Conservation (phyloP, 208 protist genomes). For the Leishmania tarentolae region DNA sequence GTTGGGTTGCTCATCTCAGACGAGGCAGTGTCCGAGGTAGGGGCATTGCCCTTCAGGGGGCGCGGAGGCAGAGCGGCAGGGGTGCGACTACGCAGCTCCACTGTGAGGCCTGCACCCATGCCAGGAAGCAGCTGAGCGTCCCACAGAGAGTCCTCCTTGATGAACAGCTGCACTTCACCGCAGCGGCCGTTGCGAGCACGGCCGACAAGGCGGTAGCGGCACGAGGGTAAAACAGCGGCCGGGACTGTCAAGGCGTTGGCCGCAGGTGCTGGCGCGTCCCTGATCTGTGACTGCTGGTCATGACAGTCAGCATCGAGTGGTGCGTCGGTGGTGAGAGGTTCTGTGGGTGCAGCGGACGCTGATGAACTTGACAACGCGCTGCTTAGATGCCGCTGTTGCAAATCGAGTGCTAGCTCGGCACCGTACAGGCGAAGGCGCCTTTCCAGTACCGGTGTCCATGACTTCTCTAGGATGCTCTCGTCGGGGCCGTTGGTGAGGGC, state of each 20-base stretch:
- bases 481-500: conserved; percentile 26
- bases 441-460: background rate
- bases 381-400: conserved; percentile 3
- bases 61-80: background rate
- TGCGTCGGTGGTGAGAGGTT: background rate
- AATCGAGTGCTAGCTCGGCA: conserved; percentile 6
- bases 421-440: conserved; percentile 2
- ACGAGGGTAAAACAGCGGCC: background rate
- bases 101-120: conserved; percentile 49
- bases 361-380: background rate
- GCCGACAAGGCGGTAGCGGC: conserved; percentile 59
- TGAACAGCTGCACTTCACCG: conserved; percentile 74
- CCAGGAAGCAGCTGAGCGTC: conserved; percentile 44
- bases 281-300: background rate
- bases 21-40: background rate
- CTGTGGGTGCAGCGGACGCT: background rate
- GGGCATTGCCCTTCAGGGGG: background rate
- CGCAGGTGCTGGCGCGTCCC: background rate
- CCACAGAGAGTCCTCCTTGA: conserved; percentile 45
- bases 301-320: background rate
- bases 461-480: conserved; percentile 13
- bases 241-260: background rate
- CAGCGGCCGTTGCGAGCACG: conserved; percentile 67
- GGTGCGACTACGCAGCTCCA: conserved; percentile 38
- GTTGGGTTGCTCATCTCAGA: background rate